Percentiles rank a stretch among this genome's conserved stretches.
phyloP scores from a whole-genome alignment of 306 rosid species.

The Spatholobus suberectus region DNA sequence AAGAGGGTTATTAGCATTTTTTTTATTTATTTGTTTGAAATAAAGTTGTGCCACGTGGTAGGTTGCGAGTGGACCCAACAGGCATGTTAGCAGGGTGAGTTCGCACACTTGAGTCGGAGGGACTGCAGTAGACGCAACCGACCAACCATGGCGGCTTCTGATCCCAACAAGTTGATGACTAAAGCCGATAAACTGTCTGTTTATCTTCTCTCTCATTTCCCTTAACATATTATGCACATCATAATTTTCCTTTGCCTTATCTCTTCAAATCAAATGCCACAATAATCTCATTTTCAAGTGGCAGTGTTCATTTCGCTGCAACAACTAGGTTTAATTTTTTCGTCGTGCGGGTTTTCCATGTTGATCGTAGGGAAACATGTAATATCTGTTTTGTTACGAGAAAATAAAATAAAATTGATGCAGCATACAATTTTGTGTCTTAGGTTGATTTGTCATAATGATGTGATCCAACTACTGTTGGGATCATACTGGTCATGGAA shows the following conservation, averaged over 20 bases:
- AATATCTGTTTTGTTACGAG: neutral
- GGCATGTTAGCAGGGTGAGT: neutral
- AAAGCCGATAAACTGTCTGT: slow-evolving; percentile 84
- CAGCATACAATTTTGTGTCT: neutral
- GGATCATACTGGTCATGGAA: neutral
- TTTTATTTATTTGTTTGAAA: neutral
- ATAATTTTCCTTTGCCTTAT: neutral
- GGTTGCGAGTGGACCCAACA: neutral
- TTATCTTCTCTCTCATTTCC: neutral
- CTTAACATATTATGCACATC: neutral
- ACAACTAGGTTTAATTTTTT: neutral
- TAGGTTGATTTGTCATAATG: neutral
- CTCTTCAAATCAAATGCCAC: neutral
- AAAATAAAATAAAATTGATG: neutral
- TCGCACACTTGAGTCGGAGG: slow-evolving; percentile 36
- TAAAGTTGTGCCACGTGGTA: neutral
- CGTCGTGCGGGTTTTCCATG: neutral
- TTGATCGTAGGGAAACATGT: neutral
- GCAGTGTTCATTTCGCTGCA: neutral
- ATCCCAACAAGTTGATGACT: slow-evolving; percentile 69
- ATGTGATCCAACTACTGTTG: neutral
- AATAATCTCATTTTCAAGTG: neutral
- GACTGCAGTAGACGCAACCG: slow-evolving; percentile 34
- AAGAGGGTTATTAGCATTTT: no score
- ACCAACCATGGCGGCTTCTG: slow-evolving; percentile 67